Base-by-base conservation (phyloP, 2,329 filamentous ascomycete species). In the Geoglossum cookeanum region DNA sequence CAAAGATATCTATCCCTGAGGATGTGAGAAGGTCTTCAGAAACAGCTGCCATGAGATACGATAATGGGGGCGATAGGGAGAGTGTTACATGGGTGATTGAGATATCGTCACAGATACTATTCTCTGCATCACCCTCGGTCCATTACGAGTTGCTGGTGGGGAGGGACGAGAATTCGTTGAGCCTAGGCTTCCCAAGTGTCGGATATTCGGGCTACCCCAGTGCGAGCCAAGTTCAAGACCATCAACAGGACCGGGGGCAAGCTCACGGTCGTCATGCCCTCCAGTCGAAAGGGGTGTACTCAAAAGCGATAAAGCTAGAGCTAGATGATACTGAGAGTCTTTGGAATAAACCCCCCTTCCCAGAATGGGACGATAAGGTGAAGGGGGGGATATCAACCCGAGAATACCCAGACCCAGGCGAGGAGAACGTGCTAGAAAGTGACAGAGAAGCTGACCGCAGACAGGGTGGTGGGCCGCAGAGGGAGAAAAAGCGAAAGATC, bases 281-380 rank as follows among this genome's bases (percentile, higher is more conserved):
- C 1, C 83, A 87, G 63, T 74, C 74, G 1, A 85, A 80, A 61
- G 91, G 91, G 0, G 79, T 97, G 1, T 96, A 87, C 67, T 94
- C 89, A 4, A 83, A 82, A 59, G 87, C 91, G 11, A 74, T 97
- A 48, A 78, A 74, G 55, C 68, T 97, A 61, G 81, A 80, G 48
- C 83, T 94, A 1, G 89, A 97, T 66, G 90, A 97, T 69, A 97
- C 91, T 0, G 81, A 83, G 17, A 84, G 83, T 57, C 69, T 98
- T 30, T 98, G 92, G 92, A 94, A 94, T 65, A 92, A 83, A n/a
- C 91, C 92, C 0, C 75, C 80, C 30, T 75, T 97, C 59, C 89
- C 89, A 1, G 77, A 79, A 35, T 83, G 78, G 76, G n/a, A 68
- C 30, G 61, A 69, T 17, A 58, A 62, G 33, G 62, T 60, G 59